Conservation (phyloP, 306 rosid genomes). For the Quercus glauca region DNA sequence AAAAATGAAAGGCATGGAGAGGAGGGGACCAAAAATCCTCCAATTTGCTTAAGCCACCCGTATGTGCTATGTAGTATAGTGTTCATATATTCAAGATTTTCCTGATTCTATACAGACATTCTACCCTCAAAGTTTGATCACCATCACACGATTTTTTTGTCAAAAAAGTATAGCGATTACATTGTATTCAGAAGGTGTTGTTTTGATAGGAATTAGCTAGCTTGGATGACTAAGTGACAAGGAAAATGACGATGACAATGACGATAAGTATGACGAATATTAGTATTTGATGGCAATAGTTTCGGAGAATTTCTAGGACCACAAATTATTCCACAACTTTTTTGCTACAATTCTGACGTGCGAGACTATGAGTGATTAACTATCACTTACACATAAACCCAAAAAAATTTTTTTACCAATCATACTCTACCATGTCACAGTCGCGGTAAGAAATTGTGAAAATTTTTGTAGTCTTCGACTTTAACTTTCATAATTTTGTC, state of each 20-base stretch:
- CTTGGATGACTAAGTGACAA: conserved; percentile 2
- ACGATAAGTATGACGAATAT: conserved; percentile 3
- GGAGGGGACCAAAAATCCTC: not conserved
- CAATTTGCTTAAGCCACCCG: not conserved
- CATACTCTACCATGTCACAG: no score
- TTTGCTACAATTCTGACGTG: no score
- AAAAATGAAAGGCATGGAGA: conserved; percentile 8
- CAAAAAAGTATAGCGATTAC: not conserved
- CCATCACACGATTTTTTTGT: not conserved
- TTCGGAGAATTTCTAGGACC: fast-evolving
- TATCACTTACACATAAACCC: fast-evolving
- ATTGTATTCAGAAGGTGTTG: not conserved
- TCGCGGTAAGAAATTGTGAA: no score
- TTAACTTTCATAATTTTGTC: no score
- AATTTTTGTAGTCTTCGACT: no score
- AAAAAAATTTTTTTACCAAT: no score
- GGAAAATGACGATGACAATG: conserved; percentile 17
- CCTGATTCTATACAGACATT: not conserved
- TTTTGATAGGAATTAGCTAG: no score
- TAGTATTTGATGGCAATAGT: conserved; percentile 5
- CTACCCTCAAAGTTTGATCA: not conserved
- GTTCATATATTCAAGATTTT: not conserved
- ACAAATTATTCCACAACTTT: no score
- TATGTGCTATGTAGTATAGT: not conserved
- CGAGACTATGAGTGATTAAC: no score